Percentiles rank a stretch among this genome's conserved stretches.
phyloP scores from a whole-genome alignment of 257 asterid genomes.

The Echium plantagineum region DNA sequence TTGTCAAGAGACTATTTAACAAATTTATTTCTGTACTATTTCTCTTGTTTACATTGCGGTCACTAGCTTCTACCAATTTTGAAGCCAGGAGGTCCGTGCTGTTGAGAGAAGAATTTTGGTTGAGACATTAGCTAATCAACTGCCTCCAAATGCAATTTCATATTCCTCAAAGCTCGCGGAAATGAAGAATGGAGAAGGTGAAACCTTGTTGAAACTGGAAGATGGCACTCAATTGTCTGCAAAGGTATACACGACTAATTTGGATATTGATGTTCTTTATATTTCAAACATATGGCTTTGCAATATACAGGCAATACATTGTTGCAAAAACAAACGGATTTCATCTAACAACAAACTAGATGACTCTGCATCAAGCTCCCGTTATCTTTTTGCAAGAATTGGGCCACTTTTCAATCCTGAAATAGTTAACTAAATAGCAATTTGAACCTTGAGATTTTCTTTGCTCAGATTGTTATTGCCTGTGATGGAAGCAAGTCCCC shows the following conservation, averaged over 20 bases:
- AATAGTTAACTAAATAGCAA: too few species aligned
- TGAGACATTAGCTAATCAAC: conserved; percentile 60
- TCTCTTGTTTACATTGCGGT: background rate
- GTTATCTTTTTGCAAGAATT: too few species aligned
- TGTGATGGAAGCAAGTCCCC: conserved; percentile 86
- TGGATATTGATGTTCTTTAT: background rate
- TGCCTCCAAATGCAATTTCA: conserved; percentile 46
- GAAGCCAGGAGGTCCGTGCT: conserved; percentile 92
- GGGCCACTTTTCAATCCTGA: too few species aligned
- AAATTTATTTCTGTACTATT: background rate
- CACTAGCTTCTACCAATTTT: conserved; percentile 2
- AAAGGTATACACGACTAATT: conserved; percentile 29
- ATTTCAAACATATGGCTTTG: background rate
- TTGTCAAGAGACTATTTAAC: too few species aligned
- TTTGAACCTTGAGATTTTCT: background rate
- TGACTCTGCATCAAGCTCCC: too few species aligned
- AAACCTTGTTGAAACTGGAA: conserved; percentile 37
- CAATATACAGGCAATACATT: background rate
- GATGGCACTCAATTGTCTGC: conserved; percentile 54
- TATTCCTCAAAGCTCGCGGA: conserved; percentile 58
- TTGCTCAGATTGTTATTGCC: conserved; percentile 57
- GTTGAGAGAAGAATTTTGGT: conserved; percentile 69
- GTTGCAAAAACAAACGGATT: background rate
- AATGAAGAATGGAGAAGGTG: conserved; percentile 23
- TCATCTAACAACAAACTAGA: too few species aligned